A percentile compares a stretch with the other conserved stretches of the same genome.
Evolutionary conservation across 1,284 basidiomycete genomes (phyloP).

Genomic region (Papiliotrema flavescens): DNA sequence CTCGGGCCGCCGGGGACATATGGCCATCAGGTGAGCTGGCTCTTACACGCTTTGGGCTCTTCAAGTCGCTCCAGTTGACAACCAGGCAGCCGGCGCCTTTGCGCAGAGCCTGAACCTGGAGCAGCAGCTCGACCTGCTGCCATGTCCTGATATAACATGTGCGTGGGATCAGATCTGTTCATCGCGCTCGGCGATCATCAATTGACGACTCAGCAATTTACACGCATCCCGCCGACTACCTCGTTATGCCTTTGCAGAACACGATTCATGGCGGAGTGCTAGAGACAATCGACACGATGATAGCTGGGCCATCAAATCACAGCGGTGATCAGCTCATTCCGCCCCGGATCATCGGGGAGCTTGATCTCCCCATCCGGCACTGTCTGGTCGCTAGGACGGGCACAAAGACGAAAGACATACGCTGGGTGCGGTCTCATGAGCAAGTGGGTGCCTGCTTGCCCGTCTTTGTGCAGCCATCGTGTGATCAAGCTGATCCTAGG

Average conservation of each 20-base stretch:
- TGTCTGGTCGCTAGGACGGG: conserved; percentile 39
- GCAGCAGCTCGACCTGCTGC: conserved; percentile 19
- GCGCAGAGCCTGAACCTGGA: conserved; percentile 2
- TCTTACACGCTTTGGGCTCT: not conserved
- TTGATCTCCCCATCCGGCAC: conserved; percentile 39
- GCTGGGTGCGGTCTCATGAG: conserved; percentile 45
- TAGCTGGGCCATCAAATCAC: not conserved
- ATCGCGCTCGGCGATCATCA: not conserved
- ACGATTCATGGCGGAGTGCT: conserved; percentile 46
- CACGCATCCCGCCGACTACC: conserved; percentile 18
- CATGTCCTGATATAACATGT: conserved; percentile 35
- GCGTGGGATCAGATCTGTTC: conserved; percentile 4
- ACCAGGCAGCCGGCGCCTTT: conserved; percentile 13
- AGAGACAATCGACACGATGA: conserved; percentile 42
- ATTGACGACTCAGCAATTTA: conserved; percentile 26
- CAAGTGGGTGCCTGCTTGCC: conserved; percentile 41
- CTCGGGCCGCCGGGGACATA: conserved; percentile 48
- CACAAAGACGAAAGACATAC: conserved; percentile 29
- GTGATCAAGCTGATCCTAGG: conserved; percentile 18
- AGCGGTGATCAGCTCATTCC: too few species aligned
- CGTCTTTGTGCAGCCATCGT: not conserved
- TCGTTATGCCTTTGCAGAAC: conserved; percentile 47
- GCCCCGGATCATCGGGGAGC: conserved; percentile 16
- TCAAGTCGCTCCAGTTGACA: conserved; percentile 9
- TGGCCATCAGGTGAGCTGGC: conserved; percentile 40